These are phyloP conservation scores for Durotheca rogersii DNA, from an alignment of 495 filamentous ascomycete species.

Conservation along the genomic window DNA sequence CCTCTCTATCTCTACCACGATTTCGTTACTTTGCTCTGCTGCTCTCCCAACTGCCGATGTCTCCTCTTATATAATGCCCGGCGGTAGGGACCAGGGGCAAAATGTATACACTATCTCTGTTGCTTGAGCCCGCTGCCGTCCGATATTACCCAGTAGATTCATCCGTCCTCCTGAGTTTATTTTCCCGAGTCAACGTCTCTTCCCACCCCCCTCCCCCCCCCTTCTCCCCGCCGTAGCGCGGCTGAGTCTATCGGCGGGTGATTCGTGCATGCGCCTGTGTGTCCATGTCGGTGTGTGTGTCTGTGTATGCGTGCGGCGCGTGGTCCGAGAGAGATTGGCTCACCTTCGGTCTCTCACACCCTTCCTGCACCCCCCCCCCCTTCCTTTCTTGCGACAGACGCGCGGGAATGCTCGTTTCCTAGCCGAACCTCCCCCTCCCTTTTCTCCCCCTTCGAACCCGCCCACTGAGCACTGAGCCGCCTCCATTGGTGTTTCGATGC, in stretches of 20 bases:
- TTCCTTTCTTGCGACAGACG: conserved; percentile 30
- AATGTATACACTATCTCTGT: conserved; percentile 19
- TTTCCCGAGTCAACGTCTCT: conserved; percentile 14
- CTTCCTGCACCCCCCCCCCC: no score
- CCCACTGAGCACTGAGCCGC: conserved; percentile 7
- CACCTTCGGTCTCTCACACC: conserved; percentile 3
- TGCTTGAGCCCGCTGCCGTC: conserved; percentile 22
- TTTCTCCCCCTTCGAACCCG: conserved; percentile 4
- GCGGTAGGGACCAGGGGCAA: conserved; percentile 22
- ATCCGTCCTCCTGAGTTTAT: conserved; percentile 23
- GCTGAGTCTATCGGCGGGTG: conserved; percentile 16
- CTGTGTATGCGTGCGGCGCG: conserved; percentile 16
- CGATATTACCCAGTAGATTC: conserved; percentile 32
- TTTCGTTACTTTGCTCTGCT: no score
- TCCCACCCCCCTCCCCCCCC: conserved; percentile 6
- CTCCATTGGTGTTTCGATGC: conserved; percentile 29
- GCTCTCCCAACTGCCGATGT: conserved; percentile 32
- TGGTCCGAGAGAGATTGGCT: conserved; percentile 20
- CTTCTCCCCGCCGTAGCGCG: conserved; percentile 18
- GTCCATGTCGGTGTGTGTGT: no score
- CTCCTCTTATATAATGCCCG: conserved; percentile 20
- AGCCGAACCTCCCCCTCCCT: background rate
- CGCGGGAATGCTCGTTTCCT: conserved; percentile 22
- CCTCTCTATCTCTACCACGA: conserved; percentile 1
- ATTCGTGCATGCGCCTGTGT: no score